Evolutionary conservation across 306 rosid genomes (phyloP).

Genomic region (Elaeagnus macrophylla): DNA sequence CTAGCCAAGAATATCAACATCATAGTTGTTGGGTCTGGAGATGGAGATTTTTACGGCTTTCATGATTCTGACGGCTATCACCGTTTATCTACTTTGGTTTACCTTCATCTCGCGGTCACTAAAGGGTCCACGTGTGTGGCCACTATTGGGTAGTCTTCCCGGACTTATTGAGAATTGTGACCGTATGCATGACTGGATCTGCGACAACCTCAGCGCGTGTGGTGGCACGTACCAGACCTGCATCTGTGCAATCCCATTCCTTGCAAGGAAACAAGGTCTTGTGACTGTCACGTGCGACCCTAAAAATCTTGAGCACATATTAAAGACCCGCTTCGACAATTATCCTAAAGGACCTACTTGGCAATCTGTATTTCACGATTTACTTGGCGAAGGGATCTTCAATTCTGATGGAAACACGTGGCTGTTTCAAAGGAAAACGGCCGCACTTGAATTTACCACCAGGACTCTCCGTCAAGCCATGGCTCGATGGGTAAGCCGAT

Average conservation of each 20-base stretch:
- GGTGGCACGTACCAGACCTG: constrained; percentile 98
- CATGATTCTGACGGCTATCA: constrained; percentile 59
- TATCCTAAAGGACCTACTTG: constrained; percentile 92
- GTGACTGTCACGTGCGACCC: constrained; percentile 99
- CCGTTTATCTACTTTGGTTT: constrained; percentile 66
- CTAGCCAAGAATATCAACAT: neutral
- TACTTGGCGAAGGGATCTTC: constrained; percentile 80
- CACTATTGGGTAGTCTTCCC: constrained; percentile 75
- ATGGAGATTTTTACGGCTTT: constrained; percentile 74
- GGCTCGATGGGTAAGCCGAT: constrained; percentile 91
- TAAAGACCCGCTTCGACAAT: constrained; percentile 79
- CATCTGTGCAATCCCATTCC: constrained; percentile 86
- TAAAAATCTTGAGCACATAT: constrained; percentile 70
- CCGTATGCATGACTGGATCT: constrained; percentile 93
- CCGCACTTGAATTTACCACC: constrained; percentile 88
- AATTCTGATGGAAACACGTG: constrained; percentile 93
- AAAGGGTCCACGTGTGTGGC: constrained; percentile 89
- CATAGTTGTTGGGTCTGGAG: neutral
- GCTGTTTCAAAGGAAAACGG: constrained; percentile 83
- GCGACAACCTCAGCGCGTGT: constrained; percentile 80
- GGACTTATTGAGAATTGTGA: constrained; percentile 74
- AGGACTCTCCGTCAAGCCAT: constrained; percentile 85
- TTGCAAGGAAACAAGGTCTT: constrained; percentile 78
- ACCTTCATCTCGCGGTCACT: constrained; percentile 82
- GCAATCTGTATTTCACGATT: constrained; percentile 87